Conservation (phyloP, 1,284 basidiomycete genomes). For the Pholiota adiposa region DNA sequence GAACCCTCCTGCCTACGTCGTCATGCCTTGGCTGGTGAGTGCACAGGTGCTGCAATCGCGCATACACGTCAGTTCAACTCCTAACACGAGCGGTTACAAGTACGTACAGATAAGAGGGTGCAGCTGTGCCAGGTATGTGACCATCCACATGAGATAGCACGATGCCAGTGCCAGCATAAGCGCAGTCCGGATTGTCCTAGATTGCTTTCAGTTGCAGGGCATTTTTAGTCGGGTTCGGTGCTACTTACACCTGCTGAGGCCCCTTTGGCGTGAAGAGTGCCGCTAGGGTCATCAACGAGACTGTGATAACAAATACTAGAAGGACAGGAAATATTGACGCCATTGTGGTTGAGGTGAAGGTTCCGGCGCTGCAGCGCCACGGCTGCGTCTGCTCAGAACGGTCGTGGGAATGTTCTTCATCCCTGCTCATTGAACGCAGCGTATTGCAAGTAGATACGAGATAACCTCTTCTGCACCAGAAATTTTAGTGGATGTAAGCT, state of each 20-base stretch:
- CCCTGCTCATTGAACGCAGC: neutral
- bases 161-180: conserved; percentile 76
- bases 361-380: neutral
- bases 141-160: conserved; percentile 94
- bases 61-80: neutral
- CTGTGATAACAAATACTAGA: conserved; percentile 56
- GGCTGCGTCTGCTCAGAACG: neutral
- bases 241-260: conserved; percentile 83
- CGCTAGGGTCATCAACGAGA: conserved; percentile 65
- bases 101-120: conserved; percentile 84
- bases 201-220: conserved; percentile 11
- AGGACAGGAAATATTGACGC: conserved; percentile 59
- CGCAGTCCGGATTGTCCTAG: conserved; percentile 81
- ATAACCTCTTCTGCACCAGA: too few relatives aligned
- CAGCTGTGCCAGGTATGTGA: conserved; percentile 91
- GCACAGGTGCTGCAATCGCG: conserved; percentile 25
- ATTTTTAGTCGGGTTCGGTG: neutral
- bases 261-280: conserved; percentile 84
- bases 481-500: too few relatives aligned
- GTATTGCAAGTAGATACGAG: too few relatives aligned
- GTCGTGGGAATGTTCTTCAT: conserved; percentile 4
- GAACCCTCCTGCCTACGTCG: neutral
- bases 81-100: neutral
- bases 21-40: conserved; percentile 14
- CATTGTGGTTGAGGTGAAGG: conserved; percentile 39